Conservation (phyloP, 1,284 basidiomycete genomes). For the Retiboletus flavoniger region DNA sequence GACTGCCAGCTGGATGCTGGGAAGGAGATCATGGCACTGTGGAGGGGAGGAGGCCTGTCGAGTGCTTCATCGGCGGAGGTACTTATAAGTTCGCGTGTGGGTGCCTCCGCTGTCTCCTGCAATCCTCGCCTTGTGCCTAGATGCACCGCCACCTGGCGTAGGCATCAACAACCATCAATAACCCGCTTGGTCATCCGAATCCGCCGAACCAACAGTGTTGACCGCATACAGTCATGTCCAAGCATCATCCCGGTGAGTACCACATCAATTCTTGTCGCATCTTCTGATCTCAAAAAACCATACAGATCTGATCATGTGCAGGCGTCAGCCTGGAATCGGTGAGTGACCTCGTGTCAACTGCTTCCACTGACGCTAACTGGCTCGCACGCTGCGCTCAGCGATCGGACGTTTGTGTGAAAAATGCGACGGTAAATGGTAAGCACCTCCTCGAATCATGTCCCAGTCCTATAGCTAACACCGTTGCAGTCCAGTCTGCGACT, state of each 20-base stretch:
- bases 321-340: constrained; percentile 95
- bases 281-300: not conserved
- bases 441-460: constrained; percentile 2
- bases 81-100: not conserved
- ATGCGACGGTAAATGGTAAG: constrained; percentile 98
- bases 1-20: constrained; percentile 32
- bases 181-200: not conserved
- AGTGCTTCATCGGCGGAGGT: constrained; percentile 8
- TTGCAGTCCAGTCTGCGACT: constrained; percentile 94
- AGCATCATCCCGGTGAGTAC: constrained; percentile 82
- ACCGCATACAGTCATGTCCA: constrained; percentile 58
- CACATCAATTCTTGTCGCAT: not conserved
- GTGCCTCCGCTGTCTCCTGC: not conserved
- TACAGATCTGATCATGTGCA: constrained; percentile 92
- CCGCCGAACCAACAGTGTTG: not conserved
- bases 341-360: constrained; percentile 31
- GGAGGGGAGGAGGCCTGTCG: not conserved
- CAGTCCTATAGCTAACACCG: not conserved
- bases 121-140: not conserved
- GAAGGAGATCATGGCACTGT: constrained; percentile 33
- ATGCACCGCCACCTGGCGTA: constrained; percentile 19
- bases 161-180: constrained; percentile 21
- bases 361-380: constrained; percentile 4
- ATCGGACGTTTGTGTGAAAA: constrained; percentile 98
- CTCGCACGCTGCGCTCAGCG: constrained; percentile 46